Conservation (phyloP, 1,284 basidiomycete genomes). For the Coniophora puteana region DNA sequence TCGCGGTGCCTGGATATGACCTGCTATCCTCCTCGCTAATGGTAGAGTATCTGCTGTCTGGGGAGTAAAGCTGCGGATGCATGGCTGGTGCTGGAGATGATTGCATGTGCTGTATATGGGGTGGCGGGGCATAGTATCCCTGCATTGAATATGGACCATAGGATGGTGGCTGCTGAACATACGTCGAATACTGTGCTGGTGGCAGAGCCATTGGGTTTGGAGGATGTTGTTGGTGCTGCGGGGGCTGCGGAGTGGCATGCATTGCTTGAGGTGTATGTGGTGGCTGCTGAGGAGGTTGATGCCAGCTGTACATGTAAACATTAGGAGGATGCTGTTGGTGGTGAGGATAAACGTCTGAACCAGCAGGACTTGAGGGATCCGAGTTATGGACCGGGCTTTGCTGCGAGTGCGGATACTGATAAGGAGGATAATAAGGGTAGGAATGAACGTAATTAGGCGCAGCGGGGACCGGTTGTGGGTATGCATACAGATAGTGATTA, state of each 20-base stretch:
- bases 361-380: constrained; percentile 31
- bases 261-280: constrained; percentile 17
- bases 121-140: constrained; percentile 37
- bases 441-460: constrained; percentile 31
- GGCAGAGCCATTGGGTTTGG: constrained; percentile 29
- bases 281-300: constrained; percentile 19
- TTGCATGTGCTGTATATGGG: constrained; percentile 37
- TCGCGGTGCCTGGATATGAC: constrained; percentile 22
- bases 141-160: constrained; percentile 43
- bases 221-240: constrained; percentile 28
- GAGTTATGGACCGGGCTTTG: constrained; percentile 22
- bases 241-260: constrained; percentile 27
- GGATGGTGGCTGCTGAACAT: constrained; percentile 31
- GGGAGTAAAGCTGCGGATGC: constrained; percentile 9
- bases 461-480: constrained; percentile 29
- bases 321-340: constrained; percentile 31
- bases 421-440: constrained; percentile 35
- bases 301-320: constrained; percentile 39
- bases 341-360: constrained; percentile 29
- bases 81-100: constrained; percentile 31
- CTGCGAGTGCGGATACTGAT: constrained; percentile 30
- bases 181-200: constrained; percentile 33
- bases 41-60: constrained; percentile 20
- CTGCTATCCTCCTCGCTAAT: constrained; percentile 5
- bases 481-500: constrained; percentile 35